Base-by-base conservation (phyloP, 2,329 filamentous ascomycete species). In the Rhinocladiella mackenziei region DNA sequence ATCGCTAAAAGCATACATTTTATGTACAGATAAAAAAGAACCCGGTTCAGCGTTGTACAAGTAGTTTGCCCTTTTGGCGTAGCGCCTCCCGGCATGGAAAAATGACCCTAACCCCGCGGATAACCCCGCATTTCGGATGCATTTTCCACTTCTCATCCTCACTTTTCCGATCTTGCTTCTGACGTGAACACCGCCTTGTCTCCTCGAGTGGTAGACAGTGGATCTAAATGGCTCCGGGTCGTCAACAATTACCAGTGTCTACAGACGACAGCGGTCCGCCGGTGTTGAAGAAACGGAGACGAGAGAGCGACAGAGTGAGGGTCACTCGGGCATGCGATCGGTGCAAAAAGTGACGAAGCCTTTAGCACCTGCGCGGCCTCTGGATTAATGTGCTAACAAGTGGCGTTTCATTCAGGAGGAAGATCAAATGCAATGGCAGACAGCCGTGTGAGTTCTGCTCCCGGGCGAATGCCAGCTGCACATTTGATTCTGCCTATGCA, bases 341-440 rank as follows among this genome's bases (percentile, higher is more conserved):
- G 30, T 57, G 53, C 39, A 54, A 56, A 47, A 41, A 43, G 48
- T 57, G 62, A 68, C 55, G 58, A 62, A 54, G 7, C 17, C 15
- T 32, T 25, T 28, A 20, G 17, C 2, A 30, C 18, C 18, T 15
- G 4, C 8, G 2, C 33, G 2, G 3, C 29, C 18, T 7, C 8
- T 11, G 13, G 4, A 34, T 9, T 9, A 29, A 33, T 25, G 25
- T 38, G 32, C 45, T 55, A 37, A 51, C 38, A 33, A 28, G 15
- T 22, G 32, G 9, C 8, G 48, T n/a, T 39, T 65, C 64, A 53
- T 58, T 61, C 32, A 60, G 62, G 29, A 76, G 75, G 60, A 76
- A 76, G 59, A 75, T 76, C 56, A 75, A 75, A 56, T 76, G 73
- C 58, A 72, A 75, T 53, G 72, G 72, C 48, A 74, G 71, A 58